These are phyloP conservation scores for Trichoderma citrinoviride DNA, from an alignment of 2,329 filamentous ascomycete genomes.

Conservation along the genomic window DNA sequence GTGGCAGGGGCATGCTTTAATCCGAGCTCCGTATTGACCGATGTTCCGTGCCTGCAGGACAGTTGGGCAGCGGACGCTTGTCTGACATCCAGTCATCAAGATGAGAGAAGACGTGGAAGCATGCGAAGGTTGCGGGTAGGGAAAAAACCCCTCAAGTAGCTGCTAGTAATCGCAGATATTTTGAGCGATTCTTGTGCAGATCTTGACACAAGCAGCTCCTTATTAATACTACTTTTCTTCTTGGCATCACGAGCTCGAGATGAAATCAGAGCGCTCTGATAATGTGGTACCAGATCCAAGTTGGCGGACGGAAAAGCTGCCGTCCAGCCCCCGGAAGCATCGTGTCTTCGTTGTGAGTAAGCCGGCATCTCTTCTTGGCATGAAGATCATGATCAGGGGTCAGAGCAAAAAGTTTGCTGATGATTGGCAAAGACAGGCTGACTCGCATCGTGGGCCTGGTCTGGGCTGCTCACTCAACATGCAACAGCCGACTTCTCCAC, in stretches of 20 bases:
- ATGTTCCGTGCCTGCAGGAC: neutral
- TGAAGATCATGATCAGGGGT: conserved; percentile 7
- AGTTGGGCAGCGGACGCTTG: no score
- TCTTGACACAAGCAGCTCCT: no score
- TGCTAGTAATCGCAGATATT: no score
- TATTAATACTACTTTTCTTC: no score
- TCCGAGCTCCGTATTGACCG: neutral
- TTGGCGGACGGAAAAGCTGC: neutral
- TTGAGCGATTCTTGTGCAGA: no score
- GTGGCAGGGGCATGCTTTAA: neutral
- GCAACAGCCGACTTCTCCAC: neutral
- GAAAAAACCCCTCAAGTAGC: no score
- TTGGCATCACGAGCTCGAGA: no score
- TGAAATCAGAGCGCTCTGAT: no score
- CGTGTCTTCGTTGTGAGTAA: neutral
- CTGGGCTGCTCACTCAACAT: neutral
- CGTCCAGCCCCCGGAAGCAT: neutral
- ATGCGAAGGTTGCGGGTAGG: no score
- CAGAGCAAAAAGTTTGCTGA: neutral
- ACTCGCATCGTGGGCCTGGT: neutral
- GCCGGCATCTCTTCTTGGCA: neutral
- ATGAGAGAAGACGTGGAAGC: no score
- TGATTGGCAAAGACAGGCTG: neutral
- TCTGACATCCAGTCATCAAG: no score
- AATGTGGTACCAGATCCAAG: no score